phyloP scores from a whole-genome alignment of 768 basidiomycete genomes.

The Tulasnella sp. region DNA sequence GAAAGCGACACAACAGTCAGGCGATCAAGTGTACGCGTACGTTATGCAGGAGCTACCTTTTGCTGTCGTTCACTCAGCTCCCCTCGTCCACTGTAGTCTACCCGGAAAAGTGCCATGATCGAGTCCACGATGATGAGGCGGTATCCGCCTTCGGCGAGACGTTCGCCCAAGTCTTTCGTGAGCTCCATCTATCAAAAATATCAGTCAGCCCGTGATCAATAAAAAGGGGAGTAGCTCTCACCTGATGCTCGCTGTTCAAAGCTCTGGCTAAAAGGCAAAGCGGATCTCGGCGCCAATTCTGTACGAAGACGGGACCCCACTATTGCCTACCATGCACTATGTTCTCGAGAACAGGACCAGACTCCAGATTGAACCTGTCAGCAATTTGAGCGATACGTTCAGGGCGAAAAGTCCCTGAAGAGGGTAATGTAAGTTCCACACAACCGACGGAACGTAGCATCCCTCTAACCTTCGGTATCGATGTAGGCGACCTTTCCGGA shows the following conservation, averaged over 20 bases:
- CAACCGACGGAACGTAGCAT: conserved; percentile 21
- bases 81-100: conserved; percentile 87
- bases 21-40: background rate
- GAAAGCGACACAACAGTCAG: background rate
- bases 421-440: conserved; percentile 18
- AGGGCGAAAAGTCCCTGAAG: conserved; percentile 80
- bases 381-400: conserved; percentile 87
- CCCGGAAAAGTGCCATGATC: conserved; percentile 93
- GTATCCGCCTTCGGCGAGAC: conserved; percentile 61
- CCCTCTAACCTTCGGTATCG: conserved; percentile 61
- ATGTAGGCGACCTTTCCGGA: conserved; percentile 91
- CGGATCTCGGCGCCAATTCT: background rate
- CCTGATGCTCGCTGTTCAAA: conserved; percentile 89
- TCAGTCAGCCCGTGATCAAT: background rate
- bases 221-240: too few relatives aligned
- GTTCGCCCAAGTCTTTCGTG: conserved; percentile 76
- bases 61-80: conserved; percentile 92
- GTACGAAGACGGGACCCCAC: background rate
- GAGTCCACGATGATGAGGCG: conserved; percentile 73
- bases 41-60: conserved; percentile 37
- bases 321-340: conserved; percentile 62
- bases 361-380: conserved; percentile 88
- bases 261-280: conserved; percentile 55
- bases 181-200: conserved; percentile 65
- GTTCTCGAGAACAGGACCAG: conserved; percentile 76